Evolutionary conservation across 441 rosid species (phyloP).

Genomic region (Eruca vesicaria): DNA sequence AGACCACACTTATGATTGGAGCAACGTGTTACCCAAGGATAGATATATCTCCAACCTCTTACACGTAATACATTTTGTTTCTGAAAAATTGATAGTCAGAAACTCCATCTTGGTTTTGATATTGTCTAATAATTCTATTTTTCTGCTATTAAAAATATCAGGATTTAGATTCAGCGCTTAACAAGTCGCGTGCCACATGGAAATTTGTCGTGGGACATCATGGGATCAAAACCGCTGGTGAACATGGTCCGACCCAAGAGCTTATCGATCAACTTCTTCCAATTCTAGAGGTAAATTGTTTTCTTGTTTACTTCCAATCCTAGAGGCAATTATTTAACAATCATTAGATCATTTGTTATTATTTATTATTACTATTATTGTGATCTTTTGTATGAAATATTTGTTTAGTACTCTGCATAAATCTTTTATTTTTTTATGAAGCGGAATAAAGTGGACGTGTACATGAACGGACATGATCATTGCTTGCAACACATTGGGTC

Average conservation of each 20-base stretch:
- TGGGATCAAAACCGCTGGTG: constrained; percentile 69
- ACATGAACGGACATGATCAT: constrained; percentile 64
- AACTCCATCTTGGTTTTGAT: neutral
- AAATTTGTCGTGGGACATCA: constrained; percentile 89
- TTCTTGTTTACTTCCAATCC: constrained; percentile 49
- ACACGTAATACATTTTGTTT: constrained; percentile 35
- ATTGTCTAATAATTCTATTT: neutral
- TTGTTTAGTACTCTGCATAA: neutral
- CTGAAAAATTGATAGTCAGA: neutral
- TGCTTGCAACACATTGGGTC: constrained; percentile 55
- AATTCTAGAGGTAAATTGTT: constrained; percentile 36
- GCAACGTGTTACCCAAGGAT: constrained; percentile 49
- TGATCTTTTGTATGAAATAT: neutral
- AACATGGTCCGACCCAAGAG: constrained; percentile 64
- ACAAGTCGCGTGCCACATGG: constrained; percentile 62
- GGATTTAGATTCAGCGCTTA: constrained; percentile 59
- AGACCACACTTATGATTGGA: constrained; percentile 71
- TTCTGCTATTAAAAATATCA: constrained; percentile 2
- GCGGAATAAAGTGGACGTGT: constrained; percentile 53
- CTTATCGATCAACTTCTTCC: constrained; percentile 60
- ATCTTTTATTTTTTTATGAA: neutral
- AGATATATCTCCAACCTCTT: constrained; percentile 51
- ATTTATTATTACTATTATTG: neutral
- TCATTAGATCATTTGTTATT: neutral
- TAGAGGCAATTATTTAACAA: constrained; percentile 6